These are phyloP conservation scores for Eucalyptus caleyi DNA, from an alignment of 345 rosid species.

Conservation along the genomic window DNA sequence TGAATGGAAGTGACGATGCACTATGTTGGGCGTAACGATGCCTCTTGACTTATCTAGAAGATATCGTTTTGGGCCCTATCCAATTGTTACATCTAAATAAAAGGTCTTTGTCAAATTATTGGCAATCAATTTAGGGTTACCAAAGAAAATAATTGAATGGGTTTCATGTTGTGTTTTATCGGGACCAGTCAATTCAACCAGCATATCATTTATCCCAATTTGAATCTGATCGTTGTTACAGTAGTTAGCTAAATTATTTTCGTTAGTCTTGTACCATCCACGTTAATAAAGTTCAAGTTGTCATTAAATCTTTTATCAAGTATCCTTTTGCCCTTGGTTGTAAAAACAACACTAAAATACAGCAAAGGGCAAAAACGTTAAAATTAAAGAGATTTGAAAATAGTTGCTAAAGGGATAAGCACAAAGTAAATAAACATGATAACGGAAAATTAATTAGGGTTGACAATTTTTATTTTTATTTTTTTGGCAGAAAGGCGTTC, in stretches of 20 bases:
- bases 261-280: not conserved
- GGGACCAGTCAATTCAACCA: not conserved
- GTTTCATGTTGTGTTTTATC: not conserved
- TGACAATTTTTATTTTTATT: not conserved
- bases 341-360: not conserved
- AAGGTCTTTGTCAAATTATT: not conserved
- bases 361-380: not conserved
- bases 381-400: not conserved
- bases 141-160: not conserved
- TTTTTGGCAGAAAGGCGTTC: not conserved
- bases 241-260: not conserved
- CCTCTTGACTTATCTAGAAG: not conserved
- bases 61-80: not conserved
- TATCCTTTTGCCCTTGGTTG: not conserved
- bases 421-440: not conserved
- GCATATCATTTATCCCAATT: not conserved
- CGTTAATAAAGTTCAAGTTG: not conserved
- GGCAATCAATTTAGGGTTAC: not conserved
- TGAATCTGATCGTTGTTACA: not conserved
- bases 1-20: not conserved
- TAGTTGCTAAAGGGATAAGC: not conserved
- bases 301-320: not conserved
- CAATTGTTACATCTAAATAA: not conserved
- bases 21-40: not conserved
- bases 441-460: not conserved